Percentiles rank a stretch among this genome's conserved stretches.
Conservation (phyloP, 495 filamentous ascomycete genomes). For the Xylaria intraflava region DNA sequence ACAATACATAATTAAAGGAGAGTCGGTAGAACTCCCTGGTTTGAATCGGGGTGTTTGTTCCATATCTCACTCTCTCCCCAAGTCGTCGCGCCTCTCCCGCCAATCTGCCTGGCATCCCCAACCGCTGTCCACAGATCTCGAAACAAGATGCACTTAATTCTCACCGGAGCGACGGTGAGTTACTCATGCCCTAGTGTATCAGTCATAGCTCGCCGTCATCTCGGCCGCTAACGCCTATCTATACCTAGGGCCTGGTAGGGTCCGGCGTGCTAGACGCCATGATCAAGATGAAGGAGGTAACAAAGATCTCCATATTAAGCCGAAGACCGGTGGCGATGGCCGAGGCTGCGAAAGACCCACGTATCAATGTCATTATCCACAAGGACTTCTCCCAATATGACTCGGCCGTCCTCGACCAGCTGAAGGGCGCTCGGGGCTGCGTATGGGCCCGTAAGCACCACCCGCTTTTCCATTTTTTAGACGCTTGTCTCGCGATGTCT, state of each 20-base stretch:
- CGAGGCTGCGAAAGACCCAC: slow-evolving; percentile 49
- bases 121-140: neutral
- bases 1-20: too few relatives aligned
- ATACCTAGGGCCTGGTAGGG: slow-evolving; percentile 57
- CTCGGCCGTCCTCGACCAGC: slow-evolving; percentile 46
- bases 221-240: too few relatives aligned
- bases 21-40: too few relatives aligned
- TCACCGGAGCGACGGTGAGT: slow-evolving; percentile 59
- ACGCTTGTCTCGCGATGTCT: neutral
- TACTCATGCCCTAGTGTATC: neutral
- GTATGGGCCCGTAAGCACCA: slow-evolving; percentile 54
- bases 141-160: slow-evolving; percentile 58
- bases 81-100: too few relatives aligned
- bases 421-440: slow-evolving; percentile 57
- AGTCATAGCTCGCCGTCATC: too few relatives aligned
- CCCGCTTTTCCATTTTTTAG: neutral
- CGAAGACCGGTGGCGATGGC: slow-evolving; percentile 59
- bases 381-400: slow-evolving; percentile 57
- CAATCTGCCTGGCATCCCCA: too few relatives aligned
- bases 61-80: too few relatives aligned
- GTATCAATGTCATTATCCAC: slow-evolving; percentile 59
- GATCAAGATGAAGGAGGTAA: slow-evolving; percentile 49
- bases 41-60: too few relatives aligned
- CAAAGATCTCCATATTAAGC: slow-evolving; percentile 59
- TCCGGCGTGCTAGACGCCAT: slow-evolving; percentile 57